These are phyloP conservation scores for Spencermartinsiella ligniputridi DNA, from an alignment of 1,139 yeast genomes.

Conservation along the genomic window DNA sequence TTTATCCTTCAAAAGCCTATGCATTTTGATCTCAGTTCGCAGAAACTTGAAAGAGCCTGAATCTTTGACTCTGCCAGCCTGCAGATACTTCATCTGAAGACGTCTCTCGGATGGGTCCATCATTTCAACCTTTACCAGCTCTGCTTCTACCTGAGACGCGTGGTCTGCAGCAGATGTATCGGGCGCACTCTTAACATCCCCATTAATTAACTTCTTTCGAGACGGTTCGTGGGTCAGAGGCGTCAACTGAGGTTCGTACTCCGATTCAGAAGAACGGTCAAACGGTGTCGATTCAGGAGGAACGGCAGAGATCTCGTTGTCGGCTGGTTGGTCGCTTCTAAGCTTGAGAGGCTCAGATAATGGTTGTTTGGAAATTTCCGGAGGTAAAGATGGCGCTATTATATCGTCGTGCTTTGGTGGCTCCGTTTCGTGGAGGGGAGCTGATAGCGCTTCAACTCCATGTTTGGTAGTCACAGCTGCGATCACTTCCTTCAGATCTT, in stretches of 20 bases:
- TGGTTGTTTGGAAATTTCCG: too few relatives aligned
- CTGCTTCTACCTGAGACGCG: background rate
- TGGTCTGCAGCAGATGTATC: background rate
- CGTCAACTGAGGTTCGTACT: background rate
- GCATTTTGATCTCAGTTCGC: background rate
- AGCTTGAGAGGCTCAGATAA: too few relatives aligned
- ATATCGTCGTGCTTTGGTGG: too few relatives aligned
- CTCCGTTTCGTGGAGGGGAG: too few relatives aligned
- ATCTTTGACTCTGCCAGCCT: background rate
- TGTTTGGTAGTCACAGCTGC: background rate
- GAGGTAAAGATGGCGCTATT: too few relatives aligned
- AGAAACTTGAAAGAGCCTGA: background rate
- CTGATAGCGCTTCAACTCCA: too few relatives aligned
- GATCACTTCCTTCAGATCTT: too few relatives aligned
- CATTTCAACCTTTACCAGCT: background rate
- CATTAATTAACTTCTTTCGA: background rate
- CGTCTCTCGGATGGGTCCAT: constrained; percentile 1
- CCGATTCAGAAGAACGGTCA: background rate
- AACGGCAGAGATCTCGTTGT: background rate
- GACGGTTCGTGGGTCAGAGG: background rate
- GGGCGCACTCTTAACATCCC: background rate
- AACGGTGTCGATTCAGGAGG: background rate
- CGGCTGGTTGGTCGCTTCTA: too few relatives aligned
- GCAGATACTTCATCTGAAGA: background rate
- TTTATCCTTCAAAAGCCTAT: background rate